A percentile compares a stretch with the other conserved stretches of the same genome.
Conservation (phyloP, 169 alveolate species). For the Theileria orientalis region DNA sequence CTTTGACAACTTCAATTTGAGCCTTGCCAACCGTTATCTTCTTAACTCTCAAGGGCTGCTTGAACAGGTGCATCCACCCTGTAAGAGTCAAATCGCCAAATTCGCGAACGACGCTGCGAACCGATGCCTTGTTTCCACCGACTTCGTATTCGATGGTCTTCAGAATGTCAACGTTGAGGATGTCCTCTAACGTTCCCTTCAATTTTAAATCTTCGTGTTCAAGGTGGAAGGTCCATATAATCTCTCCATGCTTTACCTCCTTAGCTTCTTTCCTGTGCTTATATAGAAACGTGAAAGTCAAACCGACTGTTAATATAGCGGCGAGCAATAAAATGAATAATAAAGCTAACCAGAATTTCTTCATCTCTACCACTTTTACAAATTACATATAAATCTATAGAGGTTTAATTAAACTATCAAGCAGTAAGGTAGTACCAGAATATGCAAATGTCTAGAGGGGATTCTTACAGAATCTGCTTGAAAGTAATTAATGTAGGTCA, state of each 20-base stretch:
- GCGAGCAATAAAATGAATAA: neutral
- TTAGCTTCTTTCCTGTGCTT: neutral
- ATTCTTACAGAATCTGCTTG: neutral
- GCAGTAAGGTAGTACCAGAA: too few species aligned
- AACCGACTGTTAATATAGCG: neutral
- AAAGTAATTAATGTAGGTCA: too few species aligned
- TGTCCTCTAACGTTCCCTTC: neutral
- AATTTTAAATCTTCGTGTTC: neutral
- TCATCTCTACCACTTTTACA: neutral
- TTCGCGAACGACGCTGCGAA: neutral
- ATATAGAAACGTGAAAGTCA: conserved; percentile 1
- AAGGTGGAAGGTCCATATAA: neutral
- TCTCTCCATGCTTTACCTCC: neutral
- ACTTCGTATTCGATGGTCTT: neutral
- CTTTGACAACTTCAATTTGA: neutral
- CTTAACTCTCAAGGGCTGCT: neutral
- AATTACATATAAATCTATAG: neutral
- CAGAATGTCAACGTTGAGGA: neutral
- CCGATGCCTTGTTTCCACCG: neutral
- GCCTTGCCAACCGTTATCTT: neutral
- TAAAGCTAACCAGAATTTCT: neutral
- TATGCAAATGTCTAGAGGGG: neutral
- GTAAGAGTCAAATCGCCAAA: neutral
- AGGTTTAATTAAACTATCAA: neutral
- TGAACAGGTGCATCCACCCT: neutral